These are phyloP conservation scores for Flaveria floridana DNA, from an alignment of 140 eudicot genomes.

Conservation along the genomic window DNA sequence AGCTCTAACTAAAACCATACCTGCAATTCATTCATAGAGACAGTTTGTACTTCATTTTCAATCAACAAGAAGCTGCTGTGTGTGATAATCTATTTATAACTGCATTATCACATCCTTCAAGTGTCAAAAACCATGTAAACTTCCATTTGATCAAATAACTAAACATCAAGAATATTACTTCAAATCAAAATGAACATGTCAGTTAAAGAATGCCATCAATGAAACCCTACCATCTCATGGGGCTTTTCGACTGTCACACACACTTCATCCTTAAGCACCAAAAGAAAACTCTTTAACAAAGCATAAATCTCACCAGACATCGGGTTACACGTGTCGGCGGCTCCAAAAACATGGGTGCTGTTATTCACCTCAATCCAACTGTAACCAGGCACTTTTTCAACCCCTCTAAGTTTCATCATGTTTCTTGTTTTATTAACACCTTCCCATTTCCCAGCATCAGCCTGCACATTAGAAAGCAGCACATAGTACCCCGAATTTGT, in stretches of 20 bases:
- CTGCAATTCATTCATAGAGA: background rate
- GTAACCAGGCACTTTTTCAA: conserved; percentile 64
- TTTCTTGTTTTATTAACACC: conserved; percentile 51
- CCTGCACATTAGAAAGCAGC: conserved; percentile 63
- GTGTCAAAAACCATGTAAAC: background rate
- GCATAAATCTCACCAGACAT: conserved; percentile 45
- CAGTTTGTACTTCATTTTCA: background rate
- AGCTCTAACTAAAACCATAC: background rate
- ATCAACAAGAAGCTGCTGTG: conserved; percentile 65
- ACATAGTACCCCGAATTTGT: conserved; percentile 73
- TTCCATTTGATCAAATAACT: background rate
- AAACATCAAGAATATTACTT: background rate
- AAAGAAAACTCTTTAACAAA: conserved; percentile 41
- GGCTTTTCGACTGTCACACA: conserved; percentile 28
- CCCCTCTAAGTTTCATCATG: conserved; percentile 67
- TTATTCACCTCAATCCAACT: conserved; percentile 79
- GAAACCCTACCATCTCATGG: conserved; percentile 10
- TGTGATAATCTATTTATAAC: conserved; percentile 29
- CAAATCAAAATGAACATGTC: background rate
- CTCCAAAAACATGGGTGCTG: conserved; percentile 54
- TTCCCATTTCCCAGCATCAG: conserved; percentile 64
- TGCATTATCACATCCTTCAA: background rate
- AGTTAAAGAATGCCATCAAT: background rate
- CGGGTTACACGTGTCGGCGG: conserved; percentile 56
- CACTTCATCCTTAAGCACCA: conserved; percentile 60